Conservation (phyloP, 2,329 filamentous ascomycete species). For the Fusarium coicis region DNA sequence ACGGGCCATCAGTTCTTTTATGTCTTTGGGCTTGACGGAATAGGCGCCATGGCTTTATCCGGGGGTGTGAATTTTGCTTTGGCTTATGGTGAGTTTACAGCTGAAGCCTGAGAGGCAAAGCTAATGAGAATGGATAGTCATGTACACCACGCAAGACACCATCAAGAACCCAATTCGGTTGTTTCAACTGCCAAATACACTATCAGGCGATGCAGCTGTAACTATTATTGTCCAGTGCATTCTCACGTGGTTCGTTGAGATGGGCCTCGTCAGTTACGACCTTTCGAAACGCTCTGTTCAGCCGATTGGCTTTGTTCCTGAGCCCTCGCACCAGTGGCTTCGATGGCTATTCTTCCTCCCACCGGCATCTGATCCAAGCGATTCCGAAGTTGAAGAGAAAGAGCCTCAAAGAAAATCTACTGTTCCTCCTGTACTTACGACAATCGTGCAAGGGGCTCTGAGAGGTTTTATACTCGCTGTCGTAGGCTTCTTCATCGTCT, state of each 20-base stretch:
- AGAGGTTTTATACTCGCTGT: slow-evolving; percentile 46
- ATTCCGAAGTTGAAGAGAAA: not conserved
- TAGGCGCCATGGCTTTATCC: slow-evolving; percentile 59
- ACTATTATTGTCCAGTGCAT: slow-evolving; percentile 63
- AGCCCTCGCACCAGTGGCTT: slow-evolving; percentile 48
- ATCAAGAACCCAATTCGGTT: slow-evolving; percentile 55
- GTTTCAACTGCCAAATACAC: slow-evolving; percentile 62
- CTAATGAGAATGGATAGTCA: slow-evolving; percentile 48
- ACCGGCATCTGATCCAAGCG: not conserved
- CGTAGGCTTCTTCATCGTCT: slow-evolving; percentile 55
- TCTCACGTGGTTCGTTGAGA: slow-evolving; percentile 63
- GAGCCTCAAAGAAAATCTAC: not conserved
- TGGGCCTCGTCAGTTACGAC: slow-evolving; percentile 59
- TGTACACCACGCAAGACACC: slow-evolving; percentile 57
- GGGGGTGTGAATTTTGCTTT: slow-evolving; percentile 64
- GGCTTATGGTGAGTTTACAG: slow-evolving; percentile 56
- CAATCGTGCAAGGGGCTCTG: slow-evolving; percentile 45
- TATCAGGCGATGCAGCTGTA: slow-evolving; percentile 60
- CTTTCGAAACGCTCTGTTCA: slow-evolving; percentile 57
- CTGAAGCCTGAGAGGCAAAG: not conserved
- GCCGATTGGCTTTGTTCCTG: slow-evolving; percentile 57
- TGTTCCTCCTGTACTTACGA: not conserved
- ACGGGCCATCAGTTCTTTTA: slow-evolving; percentile 60
- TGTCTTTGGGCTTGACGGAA: slow-evolving; percentile 58
- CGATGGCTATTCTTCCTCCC: slow-evolving; percentile 52